phyloP scores from a whole-genome alignment of 1,284 basidiomycete species.

The Sanghuangporus sanghuang region DNA sequence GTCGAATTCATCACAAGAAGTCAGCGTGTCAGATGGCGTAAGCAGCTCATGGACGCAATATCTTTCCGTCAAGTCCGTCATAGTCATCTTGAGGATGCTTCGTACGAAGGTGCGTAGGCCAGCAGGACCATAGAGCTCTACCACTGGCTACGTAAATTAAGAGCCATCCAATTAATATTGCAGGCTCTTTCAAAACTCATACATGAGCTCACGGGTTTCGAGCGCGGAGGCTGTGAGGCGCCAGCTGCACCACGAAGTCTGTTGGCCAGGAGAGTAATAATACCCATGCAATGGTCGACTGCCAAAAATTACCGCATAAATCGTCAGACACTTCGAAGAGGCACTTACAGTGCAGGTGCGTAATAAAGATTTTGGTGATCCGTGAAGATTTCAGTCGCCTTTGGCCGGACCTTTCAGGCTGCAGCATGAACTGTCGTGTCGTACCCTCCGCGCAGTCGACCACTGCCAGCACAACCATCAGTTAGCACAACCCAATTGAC shows the following conservation, averaged over 20 bases:
- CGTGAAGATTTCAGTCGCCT: slow-evolving; percentile 43
- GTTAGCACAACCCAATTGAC: not conserved
- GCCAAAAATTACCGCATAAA: slow-evolving; percentile 12
- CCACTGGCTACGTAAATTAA: slow-evolving; percentile 37
- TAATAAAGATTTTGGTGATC: slow-evolving; percentile 77
- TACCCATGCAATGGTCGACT: slow-evolving; percentile 82
- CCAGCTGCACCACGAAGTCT: slow-evolving; percentile 39
- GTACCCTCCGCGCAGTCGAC: slow-evolving; percentile 89
- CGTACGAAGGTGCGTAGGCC: slow-evolving; percentile 81
- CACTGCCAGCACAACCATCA: slow-evolving; percentile 40
- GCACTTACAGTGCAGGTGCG: slow-evolving; percentile 79
- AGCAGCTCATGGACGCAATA: slow-evolving; percentile 85
- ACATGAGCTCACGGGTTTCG: slow-evolving; percentile 19
- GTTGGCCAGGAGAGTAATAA: slow-evolving; percentile 68
- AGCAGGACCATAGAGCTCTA: slow-evolving; percentile 82
- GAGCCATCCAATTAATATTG: not conserved
- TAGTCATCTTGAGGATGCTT: slow-evolving; percentile 65
- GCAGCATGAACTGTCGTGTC: slow-evolving; percentile 52
- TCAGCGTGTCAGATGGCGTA: slow-evolving; percentile 39
- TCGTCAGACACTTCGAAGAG: slow-evolving; percentile 16
- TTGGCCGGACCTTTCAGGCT: slow-evolving; percentile 29
- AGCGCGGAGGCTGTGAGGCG: slow-evolving; percentile 29
- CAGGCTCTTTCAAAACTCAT: not conserved
- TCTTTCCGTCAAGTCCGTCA: slow-evolving; percentile 56
- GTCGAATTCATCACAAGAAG: slow-evolving; percentile 43